A percentile compares a stretch with the other conserved stretches of the same genome.
Evolutionary conservation across 1,284 basidiomycete genomes (phyloP).

Genomic region (Cutaneotrichosporon dermatis): DNA sequence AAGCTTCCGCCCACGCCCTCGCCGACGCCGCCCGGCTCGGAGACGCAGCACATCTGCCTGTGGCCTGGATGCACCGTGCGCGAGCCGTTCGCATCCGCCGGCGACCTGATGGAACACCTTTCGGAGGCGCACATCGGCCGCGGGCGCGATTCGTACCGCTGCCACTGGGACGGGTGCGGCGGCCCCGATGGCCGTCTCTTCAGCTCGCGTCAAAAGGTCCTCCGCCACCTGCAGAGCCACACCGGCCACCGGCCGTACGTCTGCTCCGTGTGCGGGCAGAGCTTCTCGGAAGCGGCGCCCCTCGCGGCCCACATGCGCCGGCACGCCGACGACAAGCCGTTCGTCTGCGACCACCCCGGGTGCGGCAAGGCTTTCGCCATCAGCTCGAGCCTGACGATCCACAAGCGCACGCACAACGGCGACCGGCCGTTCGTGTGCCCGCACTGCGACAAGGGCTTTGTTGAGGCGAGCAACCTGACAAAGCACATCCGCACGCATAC

Average conservation of each 20-base stretch:
- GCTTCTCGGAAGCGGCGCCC: conserved; percentile 86
- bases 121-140: conserved; percentile 71
- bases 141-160: conserved; percentile 82
- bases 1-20: conserved; percentile 17
- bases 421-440: conserved; percentile 85
- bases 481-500: conserved; percentile 67
- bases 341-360: conserved; percentile 78
- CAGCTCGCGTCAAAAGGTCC: conserved; percentile 87
- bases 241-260: conserved; percentile 72
- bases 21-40: conserved; percentile 25
- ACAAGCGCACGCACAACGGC: conserved; percentile 84
- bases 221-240: conserved; percentile 81
- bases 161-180: conserved; percentile 78
- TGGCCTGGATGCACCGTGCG: conserved; percentile 54
- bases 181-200: conserved; percentile 65
- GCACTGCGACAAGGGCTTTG: conserved; percentile 79
- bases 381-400: conserved; percentile 87
- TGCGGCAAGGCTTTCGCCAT: conserved; percentile 91
- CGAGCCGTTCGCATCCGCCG: conserved; percentile 60
- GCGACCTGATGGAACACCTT: conserved; percentile 76
- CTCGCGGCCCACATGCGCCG: conserved; percentile 80
- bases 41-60: conserved; percentile 57
- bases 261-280: conserved; percentile 71
- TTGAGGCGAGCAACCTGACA: conserved; percentile 88
- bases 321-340: conserved; percentile 88